These are phyloP conservation scores for Teratosphaeria destructans DNA, from an alignment of 2,329 filamentous ascomycete species.

Conservation along the genomic window DNA sequence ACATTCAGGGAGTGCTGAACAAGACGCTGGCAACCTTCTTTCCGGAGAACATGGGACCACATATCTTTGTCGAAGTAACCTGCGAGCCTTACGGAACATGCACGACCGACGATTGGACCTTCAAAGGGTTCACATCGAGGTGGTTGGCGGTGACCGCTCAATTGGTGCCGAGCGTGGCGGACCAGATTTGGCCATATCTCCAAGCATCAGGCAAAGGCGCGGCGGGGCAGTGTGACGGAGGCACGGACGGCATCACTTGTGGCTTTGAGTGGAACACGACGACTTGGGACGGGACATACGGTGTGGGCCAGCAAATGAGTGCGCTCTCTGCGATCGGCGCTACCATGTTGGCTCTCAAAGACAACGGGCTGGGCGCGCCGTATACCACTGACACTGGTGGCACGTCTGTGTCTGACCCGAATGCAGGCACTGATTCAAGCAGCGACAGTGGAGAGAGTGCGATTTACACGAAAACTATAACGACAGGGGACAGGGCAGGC, in stretches of 20 bases:
- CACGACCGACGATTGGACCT: conserved; percentile 31
- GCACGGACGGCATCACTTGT: conserved; percentile 34
- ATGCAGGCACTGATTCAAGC: conserved; percentile 27
- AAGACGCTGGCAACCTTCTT: conserved; percentile 28
- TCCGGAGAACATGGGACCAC: conserved; percentile 12
- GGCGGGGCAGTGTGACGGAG: conserved; percentile 40
- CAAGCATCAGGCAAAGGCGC: conserved; percentile 44
- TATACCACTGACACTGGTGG: conserved; percentile 44
- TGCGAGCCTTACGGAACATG: conserved; percentile 32
- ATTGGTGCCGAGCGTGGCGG: conserved; percentile 45
- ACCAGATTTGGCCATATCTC: conserved; percentile 43
- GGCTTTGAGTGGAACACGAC: conserved; percentile 32
- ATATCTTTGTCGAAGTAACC: conserved; percentile 35
- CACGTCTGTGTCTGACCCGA: conserved; percentile 38
- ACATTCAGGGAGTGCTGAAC: conserved; percentile 13
- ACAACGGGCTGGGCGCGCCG: conserved; percentile 18
- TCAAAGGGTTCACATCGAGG: conserved; percentile 30
- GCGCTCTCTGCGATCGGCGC: conserved; percentile 40
- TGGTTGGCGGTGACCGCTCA: conserved; percentile 45
- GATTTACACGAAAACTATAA: conserved; percentile 30
- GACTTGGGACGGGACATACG: conserved; percentile 36
- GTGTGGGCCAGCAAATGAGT: conserved; percentile 49
- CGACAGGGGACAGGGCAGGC: conserved; percentile 55
- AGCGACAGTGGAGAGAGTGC: conserved; percentile 19
- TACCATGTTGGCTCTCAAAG: conserved; percentile 11